These are phyloP conservation scores for Chlamydomonas sp. DNA, from an alignment of 139 green algal genomes.

Conservation along the genomic window DNA sequence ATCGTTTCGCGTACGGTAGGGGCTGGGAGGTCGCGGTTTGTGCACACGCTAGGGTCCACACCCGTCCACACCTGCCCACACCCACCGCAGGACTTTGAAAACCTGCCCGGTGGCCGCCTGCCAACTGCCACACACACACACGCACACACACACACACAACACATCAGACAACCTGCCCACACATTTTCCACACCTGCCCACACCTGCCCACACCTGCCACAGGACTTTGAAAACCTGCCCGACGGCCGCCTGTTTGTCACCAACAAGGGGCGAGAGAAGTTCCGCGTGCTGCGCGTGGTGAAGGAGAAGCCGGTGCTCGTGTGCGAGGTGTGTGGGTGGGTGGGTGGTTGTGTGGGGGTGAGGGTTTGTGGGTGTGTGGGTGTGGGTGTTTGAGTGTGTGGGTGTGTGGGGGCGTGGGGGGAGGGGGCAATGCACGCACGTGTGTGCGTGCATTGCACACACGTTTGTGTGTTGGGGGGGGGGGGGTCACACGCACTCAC, in stretches of 20 bases:
- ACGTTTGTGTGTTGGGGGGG: too few species aligned
- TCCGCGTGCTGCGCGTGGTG: constrained; percentile 19
- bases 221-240: constrained; percentile 8
- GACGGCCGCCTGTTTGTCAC: constrained; percentile 12
- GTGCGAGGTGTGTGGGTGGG: constrained; percentile 30
- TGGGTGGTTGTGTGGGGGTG: background rate
- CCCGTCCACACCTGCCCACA: too few species aligned
- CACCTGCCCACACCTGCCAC: constrained; percentile 10
- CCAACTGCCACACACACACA: too few species aligned
- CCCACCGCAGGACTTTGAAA: constrained; percentile 8
- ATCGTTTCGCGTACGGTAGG: too few species aligned
- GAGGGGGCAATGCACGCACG: too few species aligned
- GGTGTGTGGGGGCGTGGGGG: background rate
- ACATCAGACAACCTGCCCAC: too few species aligned
- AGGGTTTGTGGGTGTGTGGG: background rate
- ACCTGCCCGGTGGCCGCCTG: constrained; percentile 3
- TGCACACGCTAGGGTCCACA: too few species aligned
- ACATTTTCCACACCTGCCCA: too few species aligned
- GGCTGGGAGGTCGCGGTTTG: too few species aligned
- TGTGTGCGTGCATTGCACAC: too few species aligned
- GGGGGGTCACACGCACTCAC: too few species aligned
- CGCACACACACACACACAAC: too few species aligned
- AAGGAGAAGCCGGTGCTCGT: constrained; percentile 40
- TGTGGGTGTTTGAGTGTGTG: background rate
- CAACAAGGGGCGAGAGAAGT: constrained; percentile 16